phyloP scores from a whole-genome alignment of 352 stramenopile species.

The Plasmopara muralis region DNA sequence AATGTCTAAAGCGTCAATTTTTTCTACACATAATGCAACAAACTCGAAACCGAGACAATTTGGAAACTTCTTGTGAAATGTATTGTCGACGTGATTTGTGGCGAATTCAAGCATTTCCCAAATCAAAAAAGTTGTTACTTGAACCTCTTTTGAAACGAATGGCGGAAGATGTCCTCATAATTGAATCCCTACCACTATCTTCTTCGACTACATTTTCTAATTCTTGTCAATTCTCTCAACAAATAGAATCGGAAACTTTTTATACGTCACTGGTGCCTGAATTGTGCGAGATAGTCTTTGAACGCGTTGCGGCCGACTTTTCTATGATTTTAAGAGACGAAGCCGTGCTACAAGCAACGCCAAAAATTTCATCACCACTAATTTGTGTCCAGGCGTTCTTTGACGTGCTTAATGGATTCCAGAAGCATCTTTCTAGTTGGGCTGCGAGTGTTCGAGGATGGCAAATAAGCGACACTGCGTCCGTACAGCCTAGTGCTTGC shows the following conservation, averaged over 20 bases:
- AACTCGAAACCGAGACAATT: not conserved
- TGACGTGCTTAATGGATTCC: constrained; percentile 26
- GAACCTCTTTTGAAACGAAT: constrained; percentile 56
- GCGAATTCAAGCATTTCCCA: constrained; percentile 15
- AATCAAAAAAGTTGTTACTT: constrained; percentile 39
- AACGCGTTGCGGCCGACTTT: constrained; percentile 16
- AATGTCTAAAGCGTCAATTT: constrained; percentile 56
- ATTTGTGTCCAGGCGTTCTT: constrained; percentile 12
- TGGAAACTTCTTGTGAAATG: constrained; percentile 7
- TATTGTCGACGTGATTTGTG: constrained; percentile 22
- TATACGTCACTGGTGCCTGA: constrained; percentile 10
- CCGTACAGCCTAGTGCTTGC: not conserved
- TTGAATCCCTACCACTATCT: constrained; percentile 12
- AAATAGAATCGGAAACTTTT: not conserved
- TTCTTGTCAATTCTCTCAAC: not conserved
- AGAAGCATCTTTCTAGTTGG: constrained; percentile 72
- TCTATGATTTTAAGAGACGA: constrained; percentile 8
- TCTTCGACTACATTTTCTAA: not conserved
- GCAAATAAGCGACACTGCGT: constrained; percentile 1
- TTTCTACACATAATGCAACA: constrained; percentile 38
- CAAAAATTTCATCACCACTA: not conserved
- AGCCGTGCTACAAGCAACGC: not conserved
- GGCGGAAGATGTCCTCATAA: constrained; percentile 49
- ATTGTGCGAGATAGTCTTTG: constrained; percentile 19
- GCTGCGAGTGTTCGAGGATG: constrained; percentile 28